Conservation (phyloP, 1,284 basidiomycete species). For the Lignosus rhinocerotis region DNA sequence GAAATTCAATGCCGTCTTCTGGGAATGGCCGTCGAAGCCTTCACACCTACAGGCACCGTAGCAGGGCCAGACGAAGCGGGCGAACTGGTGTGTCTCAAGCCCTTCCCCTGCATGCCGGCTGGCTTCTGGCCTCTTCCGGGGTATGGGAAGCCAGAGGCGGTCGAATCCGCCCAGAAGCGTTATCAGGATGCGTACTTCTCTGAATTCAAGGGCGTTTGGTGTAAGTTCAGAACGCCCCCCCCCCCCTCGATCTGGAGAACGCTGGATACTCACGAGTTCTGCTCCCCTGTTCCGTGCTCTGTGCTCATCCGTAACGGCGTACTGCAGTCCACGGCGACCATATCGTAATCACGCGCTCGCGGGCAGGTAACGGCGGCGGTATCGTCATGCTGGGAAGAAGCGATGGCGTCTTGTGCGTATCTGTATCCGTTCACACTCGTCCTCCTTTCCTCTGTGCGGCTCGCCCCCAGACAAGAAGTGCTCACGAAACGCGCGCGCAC, state of each 20-base stretch:
- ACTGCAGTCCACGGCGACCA: conserved; percentile 74
- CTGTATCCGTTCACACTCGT: conserved; percentile 7
- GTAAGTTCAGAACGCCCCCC: conserved; percentile 44
- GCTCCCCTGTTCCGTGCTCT: neutral
- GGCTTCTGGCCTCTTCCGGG: conserved; percentile 83
- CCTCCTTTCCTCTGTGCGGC: conserved; percentile 21
- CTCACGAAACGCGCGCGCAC: conserved; percentile 3
- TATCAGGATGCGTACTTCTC: conserved; percentile 81
- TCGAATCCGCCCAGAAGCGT: conserved; percentile 59
- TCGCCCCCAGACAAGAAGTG: conserved; percentile 12
- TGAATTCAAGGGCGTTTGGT: conserved; percentile 74
- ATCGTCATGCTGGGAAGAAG: conserved; percentile 83
- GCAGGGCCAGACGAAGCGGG: conserved; percentile 54
- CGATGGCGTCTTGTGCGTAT: conserved; percentile 74
- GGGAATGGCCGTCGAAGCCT: conserved; percentile 75
- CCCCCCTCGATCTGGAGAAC: neutral
- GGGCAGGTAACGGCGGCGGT: conserved; percentile 72
- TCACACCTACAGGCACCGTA: conserved; percentile 44
- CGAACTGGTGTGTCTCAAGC: conserved; percentile 73
- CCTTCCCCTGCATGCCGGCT: conserved; percentile 85
- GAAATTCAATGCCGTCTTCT: conserved; percentile 87
- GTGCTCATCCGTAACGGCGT: neutral
- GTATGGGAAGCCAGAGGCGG: conserved; percentile 57
- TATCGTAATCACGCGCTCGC: conserved; percentile 66
- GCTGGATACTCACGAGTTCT: neutral